phyloP scores from a whole-genome alignment of 192 early-diverging fungal genomes.

The Backusella parvicylindrica region DNA sequence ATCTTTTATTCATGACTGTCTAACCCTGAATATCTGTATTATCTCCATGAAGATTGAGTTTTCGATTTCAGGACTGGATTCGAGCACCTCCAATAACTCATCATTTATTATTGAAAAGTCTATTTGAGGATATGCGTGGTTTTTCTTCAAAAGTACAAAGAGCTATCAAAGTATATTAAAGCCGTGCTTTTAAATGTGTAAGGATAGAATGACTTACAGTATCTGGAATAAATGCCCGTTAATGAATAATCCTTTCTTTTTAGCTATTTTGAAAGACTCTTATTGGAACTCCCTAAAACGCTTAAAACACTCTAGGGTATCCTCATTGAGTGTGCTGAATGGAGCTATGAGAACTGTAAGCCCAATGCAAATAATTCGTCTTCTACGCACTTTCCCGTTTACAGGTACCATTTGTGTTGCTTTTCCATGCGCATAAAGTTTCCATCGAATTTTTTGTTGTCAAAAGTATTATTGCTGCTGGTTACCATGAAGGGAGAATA shows the following conservation, averaged over 20 bases:
- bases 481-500: too few relatives aligned
- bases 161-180: slow-evolving; percentile 6
- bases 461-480: too few relatives aligned
- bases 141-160: slow-evolving; percentile 12
- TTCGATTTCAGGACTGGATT: slow-evolving; percentile 12
- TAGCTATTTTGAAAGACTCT: neutral
- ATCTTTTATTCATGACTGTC: slow-evolving; percentile 6
- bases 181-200: neutral
- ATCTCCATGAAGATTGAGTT: slow-evolving; percentile 8
- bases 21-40: slow-evolving; percentile 12
- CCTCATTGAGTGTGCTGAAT: too few relatives aligned
- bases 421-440: too few relatives aligned
- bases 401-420: too few relatives aligned
- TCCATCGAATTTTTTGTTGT: too few relatives aligned
- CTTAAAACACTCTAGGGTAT: too few relatives aligned
- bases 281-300: too few relatives aligned
- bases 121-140: slow-evolving; percentile 11
- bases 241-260: slow-evolving; percentile 3
- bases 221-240: neutral
- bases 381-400: too few relatives aligned
- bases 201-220: slow-evolving; percentile 1
- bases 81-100: slow-evolving; percentile 1
- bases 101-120: slow-evolving; percentile 12
- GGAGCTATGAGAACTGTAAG: too few relatives aligned
- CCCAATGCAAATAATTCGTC: too few relatives aligned